Evolutionary conservation across 805 yeast genomes (phyloP), one percentile per base, ranked within the genome.

Genomic region (Maudiozyma serrabonitensis): DNA sequence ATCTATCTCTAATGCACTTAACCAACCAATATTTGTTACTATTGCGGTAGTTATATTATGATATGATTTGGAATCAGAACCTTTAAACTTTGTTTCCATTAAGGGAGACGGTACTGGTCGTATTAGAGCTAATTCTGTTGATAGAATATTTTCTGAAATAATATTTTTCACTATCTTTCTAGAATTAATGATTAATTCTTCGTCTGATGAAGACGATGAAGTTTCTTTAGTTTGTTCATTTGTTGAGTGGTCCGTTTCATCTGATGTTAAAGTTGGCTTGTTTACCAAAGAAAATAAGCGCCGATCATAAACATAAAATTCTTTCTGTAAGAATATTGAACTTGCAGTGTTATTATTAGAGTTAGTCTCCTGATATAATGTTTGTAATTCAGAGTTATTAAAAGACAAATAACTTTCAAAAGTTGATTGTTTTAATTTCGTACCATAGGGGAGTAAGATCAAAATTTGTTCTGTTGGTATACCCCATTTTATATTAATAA

Each of bases 391-490:
- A 1, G 21, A 8, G 15, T 15, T 23, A 23, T 41, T 28, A 19
- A 21, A 19, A 4, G 31, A 15, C n/a, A 72, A 60, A 69, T 75
- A 61, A 13, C 26, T 32, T 38, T 45, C 31, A 23, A 43, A 45
- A n/a, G 18, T 34, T 43, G 41, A 25, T 41, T 51, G 59, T 50
- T 76, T 80, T 53, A 84, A 68, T 56, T 76, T 79, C 43, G 78
- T 73, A 0, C 90, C 90, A 61, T 76, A 81, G 1, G 88, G 79
- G 2, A 88, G 74, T 38, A 84, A 64, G 13, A 84, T 66, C 54
- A 84, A 71, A 41, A 75, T 55, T 46, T 73, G 71, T 25, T 64
- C 69, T 0, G 55, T 35, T 0, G 76, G 71, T 1, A 78, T 75
- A 41, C 57, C 56, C 62, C 78, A 72, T 39, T 70, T 66, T 4